These are phyloP conservation scores for Candolleomyces eurysporus DNA, from an alignment of 768 basidiomycete genomes.

Conservation along the genomic window DNA sequence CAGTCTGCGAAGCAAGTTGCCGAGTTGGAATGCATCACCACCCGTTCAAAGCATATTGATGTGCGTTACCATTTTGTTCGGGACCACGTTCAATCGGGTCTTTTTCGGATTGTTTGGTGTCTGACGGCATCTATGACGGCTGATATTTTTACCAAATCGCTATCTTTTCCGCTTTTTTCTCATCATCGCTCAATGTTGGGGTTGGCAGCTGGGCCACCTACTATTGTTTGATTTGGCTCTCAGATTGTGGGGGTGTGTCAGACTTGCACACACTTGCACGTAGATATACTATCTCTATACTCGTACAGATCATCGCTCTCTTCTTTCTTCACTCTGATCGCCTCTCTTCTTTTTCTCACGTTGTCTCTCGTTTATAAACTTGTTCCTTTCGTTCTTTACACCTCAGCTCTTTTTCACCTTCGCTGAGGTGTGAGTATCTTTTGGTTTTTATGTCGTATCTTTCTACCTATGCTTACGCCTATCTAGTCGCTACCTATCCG, in stretches of 20 bases:
- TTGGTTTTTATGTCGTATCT: too few species aligned
- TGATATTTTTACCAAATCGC: constrained; percentile 40
- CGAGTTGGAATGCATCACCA: constrained; percentile 2
- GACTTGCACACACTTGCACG: neutral
- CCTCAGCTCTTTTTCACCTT: neutral
- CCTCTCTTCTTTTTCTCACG: neutral
- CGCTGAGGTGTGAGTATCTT: neutral
- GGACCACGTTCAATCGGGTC: constrained; percentile 6
- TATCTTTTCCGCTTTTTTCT: constrained; percentile 13
- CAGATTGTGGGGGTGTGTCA: neutral
- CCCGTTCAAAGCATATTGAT: constrained; percentile 12
- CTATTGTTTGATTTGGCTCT: neutral
- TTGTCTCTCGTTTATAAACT: neutral
- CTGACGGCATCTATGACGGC: constrained; percentile 31
- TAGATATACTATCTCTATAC: neutral
- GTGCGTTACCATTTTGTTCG: constrained; percentile 11
- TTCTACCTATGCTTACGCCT: too few species aligned
- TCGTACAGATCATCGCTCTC: neutral
- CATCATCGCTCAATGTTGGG: neutral
- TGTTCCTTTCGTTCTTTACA: neutral
- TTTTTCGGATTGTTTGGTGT: constrained; percentile 21
- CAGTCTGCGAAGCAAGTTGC: neutral
- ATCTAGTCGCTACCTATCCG: too few species aligned
- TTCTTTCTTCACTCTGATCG: neutral
- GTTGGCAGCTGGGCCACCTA: neutral